Conservation (phyloP, 2,329 filamentous ascomycete species). For the Fusarium sp. region DNA sequence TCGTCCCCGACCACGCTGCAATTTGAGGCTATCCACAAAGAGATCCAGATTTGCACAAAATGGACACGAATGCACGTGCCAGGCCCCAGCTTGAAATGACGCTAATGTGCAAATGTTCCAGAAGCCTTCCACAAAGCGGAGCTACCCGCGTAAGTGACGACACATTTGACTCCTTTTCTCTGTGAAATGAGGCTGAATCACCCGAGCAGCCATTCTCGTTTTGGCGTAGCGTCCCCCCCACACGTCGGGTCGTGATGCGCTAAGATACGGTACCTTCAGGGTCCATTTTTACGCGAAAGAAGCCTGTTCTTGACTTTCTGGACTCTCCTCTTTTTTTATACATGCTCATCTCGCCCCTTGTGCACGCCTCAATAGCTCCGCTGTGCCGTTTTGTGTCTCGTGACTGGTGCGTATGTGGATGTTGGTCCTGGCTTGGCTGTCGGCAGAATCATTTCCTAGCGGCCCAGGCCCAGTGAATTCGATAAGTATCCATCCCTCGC, state of each 20-base stretch:
- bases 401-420: constrained; percentile 26
- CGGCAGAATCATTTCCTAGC: constrained; percentile 24
- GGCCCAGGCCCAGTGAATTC: constrained; percentile 12
- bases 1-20: constrained; percentile 45
- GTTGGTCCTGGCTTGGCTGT: constrained; percentile 13
- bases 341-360: constrained; percentile 14
- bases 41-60: constrained; percentile 41
- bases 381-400: constrained; percentile 22
- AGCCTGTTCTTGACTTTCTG: not conserved
- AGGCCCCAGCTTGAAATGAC: not conserved
- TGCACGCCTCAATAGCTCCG: constrained; percentile 16
- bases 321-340: constrained; percentile 1
- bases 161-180: constrained; percentile 23
- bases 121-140: constrained; percentile 43
- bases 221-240: constrained; percentile 34
- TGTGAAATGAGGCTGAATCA: constrained; percentile 44
- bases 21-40: constrained; percentile 33
- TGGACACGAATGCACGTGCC: constrained; percentile 45
- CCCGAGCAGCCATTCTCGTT: constrained; percentile 27
- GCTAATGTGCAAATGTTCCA: constrained; percentile 43
- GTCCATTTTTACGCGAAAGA: constrained; percentile 29
- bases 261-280: constrained; percentile 27
- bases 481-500: constrained; percentile 34
- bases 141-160: constrained; percentile 33
- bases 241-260: constrained; percentile 21